Conservation (phyloP, 2,329 filamentous ascomycete species). For the Ophiostoma perfectum region DNA sequence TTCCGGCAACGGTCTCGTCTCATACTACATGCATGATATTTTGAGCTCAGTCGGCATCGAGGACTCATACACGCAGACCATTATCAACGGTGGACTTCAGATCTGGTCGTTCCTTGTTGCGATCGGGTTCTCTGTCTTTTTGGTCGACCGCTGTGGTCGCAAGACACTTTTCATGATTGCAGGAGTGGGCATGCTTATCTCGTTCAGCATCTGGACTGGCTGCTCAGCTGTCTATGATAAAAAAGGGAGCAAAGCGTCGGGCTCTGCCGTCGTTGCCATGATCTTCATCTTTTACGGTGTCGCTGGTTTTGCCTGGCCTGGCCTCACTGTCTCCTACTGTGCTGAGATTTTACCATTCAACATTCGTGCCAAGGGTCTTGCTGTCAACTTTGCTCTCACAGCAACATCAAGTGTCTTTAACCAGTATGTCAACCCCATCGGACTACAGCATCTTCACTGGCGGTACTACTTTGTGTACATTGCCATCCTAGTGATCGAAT, state of each 20-base stretch:
- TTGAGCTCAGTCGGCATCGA: conserved; percentile 34
- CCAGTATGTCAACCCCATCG: conserved; percentile 27
- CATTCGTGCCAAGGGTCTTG: conserved; percentile 25
- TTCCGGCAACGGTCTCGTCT: conserved; percentile 31
- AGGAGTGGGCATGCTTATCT: conserved; percentile 24
- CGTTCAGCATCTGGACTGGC: conserved; percentile 23
- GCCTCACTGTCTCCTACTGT: conserved; percentile 20
- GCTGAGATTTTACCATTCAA: conserved; percentile 24
- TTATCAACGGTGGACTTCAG: conserved; percentile 27
- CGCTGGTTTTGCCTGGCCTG: conserved; percentile 14
- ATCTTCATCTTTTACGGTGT: conserved; percentile 21
- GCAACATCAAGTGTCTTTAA: conserved; percentile 24
- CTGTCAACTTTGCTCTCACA: conserved; percentile 20
- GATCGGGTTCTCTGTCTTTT: conserved; percentile 30
- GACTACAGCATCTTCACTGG: conserved; percentile 26
- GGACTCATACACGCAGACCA: conserved; percentile 24
- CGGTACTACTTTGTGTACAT: conserved; percentile 29
- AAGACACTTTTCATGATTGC: conserved; percentile 29
- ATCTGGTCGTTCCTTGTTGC: conserved; percentile 37
- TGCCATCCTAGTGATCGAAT: conserved; percentile 22
- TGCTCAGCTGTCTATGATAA: conserved; percentile 20
- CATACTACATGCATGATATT: conserved; percentile 34
- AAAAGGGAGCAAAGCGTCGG: neutral
- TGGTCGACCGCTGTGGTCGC: conserved; percentile 26
- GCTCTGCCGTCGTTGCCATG: conserved; percentile 19